Evolutionary conservation across 1,139 yeast genomes (phyloP), one percentile per base, ranked within the genome.

Genomic region (Sugiyamaella pinicola): DNA sequence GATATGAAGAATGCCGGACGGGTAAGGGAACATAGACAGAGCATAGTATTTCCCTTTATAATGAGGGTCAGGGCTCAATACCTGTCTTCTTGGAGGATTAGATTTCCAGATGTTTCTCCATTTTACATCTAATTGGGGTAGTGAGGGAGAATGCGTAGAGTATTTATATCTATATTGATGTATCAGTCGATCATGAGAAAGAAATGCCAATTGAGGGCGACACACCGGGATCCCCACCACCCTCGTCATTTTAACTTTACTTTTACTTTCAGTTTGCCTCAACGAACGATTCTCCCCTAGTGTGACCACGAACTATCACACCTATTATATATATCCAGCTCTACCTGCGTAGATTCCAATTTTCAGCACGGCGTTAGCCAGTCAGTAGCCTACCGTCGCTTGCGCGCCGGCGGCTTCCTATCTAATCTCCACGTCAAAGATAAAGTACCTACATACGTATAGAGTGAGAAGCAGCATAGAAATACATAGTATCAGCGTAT

Each of bases 11-110:
- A 79, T 76, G 1, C 99, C 99, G 0, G 96, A 88, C 0, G 99
- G 99, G 64, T 93, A 93, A 0, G 99, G 99, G 66, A 93, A 93
- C 96, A 88, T 88, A 0, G 96, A 79, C 40, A 91, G 74, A 18
- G 87, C 80, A 68, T 84, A 91, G 66, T 81, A 84, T 26, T 81
- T 74, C 22, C 71, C 69, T 9, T 72, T 68, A 2, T 63, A 55
- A 1, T 62, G 31, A 9, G 50, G 41, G 7, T 54, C 48, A 9
- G 58, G 56, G 13, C 10, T n/a, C 13, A n/a, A 26, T 26, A 29
- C 15, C n/a, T 21, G 15, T 17, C 51, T 49, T 26, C 67, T 53
- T 1, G 67, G 55, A n/a, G 65, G 66, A 6, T 45, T 18, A 2
- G 53, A 28, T 33, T 56, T 51, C 72, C 72, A 69, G 9, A 53